A percentile compares a stretch with the other conserved stretches of the same genome.
Evolutionary conservation across 2,329 filamentous ascomycete species (phyloP).

Genomic region (Aspergillus spinulosporus): DNA sequence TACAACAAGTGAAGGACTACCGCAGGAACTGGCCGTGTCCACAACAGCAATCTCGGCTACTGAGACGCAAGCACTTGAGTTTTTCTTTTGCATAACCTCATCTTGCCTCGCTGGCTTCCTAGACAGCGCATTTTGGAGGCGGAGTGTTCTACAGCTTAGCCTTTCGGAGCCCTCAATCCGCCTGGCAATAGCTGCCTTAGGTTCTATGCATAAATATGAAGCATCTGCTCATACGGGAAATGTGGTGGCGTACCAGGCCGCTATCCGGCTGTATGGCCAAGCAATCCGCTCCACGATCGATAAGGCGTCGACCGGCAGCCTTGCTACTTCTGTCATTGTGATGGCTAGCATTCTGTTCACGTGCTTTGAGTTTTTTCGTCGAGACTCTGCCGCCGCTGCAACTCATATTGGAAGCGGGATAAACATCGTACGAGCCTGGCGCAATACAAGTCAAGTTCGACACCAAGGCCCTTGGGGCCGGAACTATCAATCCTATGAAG

Average conservation of each 20-base stretch:
- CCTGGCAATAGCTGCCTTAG: constrained; percentile 66
- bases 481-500: constrained; percentile 1
- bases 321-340: constrained; percentile 42
- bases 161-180: constrained; percentile 62
- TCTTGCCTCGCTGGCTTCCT: constrained; percentile 67
- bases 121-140: constrained; percentile 65
- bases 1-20: no score
- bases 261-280: not conserved
- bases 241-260: not conserved
- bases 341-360: constrained; percentile 66
- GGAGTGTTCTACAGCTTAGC: constrained; percentile 63
- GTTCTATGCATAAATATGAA: constrained; percentile 62
- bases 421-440: constrained; percentile 20
- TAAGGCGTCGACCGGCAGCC: constrained; percentile 48
- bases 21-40: constrained; percentile 1
- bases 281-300: constrained; percentile 19
- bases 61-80: constrained; percentile 29
- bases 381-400: constrained; percentile 30
- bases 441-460: constrained; percentile 2
- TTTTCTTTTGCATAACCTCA: constrained; percentile 58
- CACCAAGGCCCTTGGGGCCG: not conserved
- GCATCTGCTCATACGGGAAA: not conserved
- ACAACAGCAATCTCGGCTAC: not conserved
- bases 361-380: constrained; percentile 58
- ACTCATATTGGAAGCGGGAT: constrained; percentile 20